Base-by-base conservation (phyloP, 805 yeast genomes). In the Wickerhamomyces subpelliculosus region DNA sequence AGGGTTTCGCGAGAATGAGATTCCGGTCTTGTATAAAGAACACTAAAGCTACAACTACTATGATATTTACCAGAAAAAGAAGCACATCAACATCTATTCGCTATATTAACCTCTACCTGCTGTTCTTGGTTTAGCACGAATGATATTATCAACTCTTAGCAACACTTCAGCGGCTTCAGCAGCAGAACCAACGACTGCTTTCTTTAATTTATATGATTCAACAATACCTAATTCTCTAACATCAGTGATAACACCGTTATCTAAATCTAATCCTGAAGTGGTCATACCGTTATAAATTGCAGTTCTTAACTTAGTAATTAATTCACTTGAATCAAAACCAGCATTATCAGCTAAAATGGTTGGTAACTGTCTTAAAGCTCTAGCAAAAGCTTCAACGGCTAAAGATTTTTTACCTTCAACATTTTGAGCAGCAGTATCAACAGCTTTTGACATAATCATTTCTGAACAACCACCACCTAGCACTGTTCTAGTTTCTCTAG, bases 81-180 rank as follows among this genome's bases (percentile, higher is more conserved):
- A n/a, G n/a, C n/a, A n/a, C n/a, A n/a, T n/a, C n/a, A n/a, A n/a
- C n/a, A n/a, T n/a, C n/a, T n/a, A n/a, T n/a, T 21, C 23, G 23
- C 9, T 21, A 21, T 21, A 9, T 33, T 45, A 54, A 48, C 76
- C 80, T 70, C 96, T 76, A 66, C 84, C 90, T 29, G 97, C 96
- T 32, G 98, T 89, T 65, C 98, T 75, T 46, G 99, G 98, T 61
- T 85, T 89, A 25, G 98, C 97, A 50, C 96, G 80, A 46, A 93
- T 86, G 48, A 93, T 93, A 62, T 93, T 90, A 60, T 93, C 99
- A 31, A 93, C 99, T 59, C 99, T 79, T 54, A 93, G 67, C 48
- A 93, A 73, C 34, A 93, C 89, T 67, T 93, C 97, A 5, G 97
- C 94, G 24, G 98, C 98, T 67, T 93, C 99, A n/a, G 95, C 72